Conservation (phyloP, 2,329 filamentous ascomycete genomes). For the Rhinocladiella similis region DNA sequence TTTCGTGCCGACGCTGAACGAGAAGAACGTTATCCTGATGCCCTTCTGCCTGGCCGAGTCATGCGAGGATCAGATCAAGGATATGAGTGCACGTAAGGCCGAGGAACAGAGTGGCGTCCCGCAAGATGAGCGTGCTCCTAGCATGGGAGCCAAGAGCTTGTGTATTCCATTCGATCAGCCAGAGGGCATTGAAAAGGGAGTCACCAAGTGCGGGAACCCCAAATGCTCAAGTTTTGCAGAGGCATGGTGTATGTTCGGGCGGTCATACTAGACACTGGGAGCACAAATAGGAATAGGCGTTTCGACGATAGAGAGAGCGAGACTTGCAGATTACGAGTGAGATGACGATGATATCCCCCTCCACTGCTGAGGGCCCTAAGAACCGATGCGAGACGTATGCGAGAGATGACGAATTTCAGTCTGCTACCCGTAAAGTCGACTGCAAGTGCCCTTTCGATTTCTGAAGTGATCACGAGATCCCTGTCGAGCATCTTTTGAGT, state of each 20-base stretch:
- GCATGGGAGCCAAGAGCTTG: constrained; percentile 74
- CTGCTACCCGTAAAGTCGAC: background rate
- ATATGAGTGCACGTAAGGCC: constrained; percentile 75
- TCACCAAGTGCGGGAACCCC: constrained; percentile 90
- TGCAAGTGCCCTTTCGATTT: background rate
- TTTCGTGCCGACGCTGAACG: constrained; percentile 84
- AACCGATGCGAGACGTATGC: background rate
- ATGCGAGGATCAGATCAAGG: constrained; percentile 95
- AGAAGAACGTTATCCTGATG: constrained; percentile 89
- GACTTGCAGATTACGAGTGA: background rate
- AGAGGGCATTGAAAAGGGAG: constrained; percentile 71
- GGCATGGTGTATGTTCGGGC: constrained; percentile 91
- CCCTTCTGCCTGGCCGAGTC: constrained; percentile 81
- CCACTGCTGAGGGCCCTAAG: no score
- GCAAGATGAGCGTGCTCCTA: constrained; percentile 71
- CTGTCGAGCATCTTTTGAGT: background rate
- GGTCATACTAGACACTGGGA: constrained; percentile 36
- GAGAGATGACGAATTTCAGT: background rate
- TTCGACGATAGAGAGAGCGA: background rate
- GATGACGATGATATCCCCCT: background rate
- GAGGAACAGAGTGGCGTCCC: constrained; percentile 62
- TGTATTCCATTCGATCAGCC: constrained; percentile 87
- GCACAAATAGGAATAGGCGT: background rate
- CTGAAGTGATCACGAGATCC: background rate
- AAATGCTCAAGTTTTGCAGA: constrained; percentile 75